Conservation (phyloP, 768 basidiomycete species). For the Suillus americanus region DNA sequence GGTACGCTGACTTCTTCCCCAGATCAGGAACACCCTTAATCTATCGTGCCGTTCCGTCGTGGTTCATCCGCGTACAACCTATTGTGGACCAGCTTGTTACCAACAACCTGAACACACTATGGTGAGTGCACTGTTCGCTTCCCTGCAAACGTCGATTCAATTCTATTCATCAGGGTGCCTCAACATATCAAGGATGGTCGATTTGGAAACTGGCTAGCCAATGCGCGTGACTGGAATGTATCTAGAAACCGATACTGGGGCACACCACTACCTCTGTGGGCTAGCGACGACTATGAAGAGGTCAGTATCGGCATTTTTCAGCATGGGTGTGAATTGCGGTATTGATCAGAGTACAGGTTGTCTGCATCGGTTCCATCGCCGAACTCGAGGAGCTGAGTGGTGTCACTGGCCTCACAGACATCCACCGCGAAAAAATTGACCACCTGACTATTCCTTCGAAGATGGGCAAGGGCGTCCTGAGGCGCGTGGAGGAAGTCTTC, state of each 20-base stretch:
- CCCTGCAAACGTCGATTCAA: slow-evolving; percentile 6
- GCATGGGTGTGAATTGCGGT: neutral
- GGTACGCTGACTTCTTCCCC: neutral
- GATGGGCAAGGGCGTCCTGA: slow-evolving; percentile 81
- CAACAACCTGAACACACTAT: slow-evolving; percentile 89
- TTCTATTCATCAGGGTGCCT: slow-evolving; percentile 70
- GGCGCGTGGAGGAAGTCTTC: slow-evolving; percentile 95
- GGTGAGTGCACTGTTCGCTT: slow-evolving; percentile 45
- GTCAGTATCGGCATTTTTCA: slow-evolving; percentile 26
- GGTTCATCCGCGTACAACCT: slow-evolving; percentile 91
- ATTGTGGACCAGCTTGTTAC: slow-evolving; percentile 83
- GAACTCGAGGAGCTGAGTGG: slow-evolving; percentile 89
- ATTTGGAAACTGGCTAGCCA: slow-evolving; percentile 96
- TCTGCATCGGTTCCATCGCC: slow-evolving; percentile 84
- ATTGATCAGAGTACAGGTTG: slow-evolving; percentile 49
- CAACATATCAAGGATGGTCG: slow-evolving; percentile 86
- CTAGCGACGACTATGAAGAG: slow-evolving; percentile 89
- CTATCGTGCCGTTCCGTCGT: slow-evolving; percentile 92
- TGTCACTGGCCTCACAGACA: slow-evolving; percentile 76
- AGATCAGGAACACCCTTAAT: slow-evolving; percentile 95
- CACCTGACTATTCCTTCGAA: slow-evolving; percentile 94
- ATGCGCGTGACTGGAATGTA: slow-evolving; percentile 99
- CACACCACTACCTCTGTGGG: slow-evolving; percentile 96
- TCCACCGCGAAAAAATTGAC: slow-evolving; percentile 94
- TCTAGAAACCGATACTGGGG: slow-evolving; percentile 99